Percentiles rank a stretch among this genome's conserved stretches.
Conservation (phyloP, 73 alveolate genomes). For the Tetrahymena thermophila region DNA sequence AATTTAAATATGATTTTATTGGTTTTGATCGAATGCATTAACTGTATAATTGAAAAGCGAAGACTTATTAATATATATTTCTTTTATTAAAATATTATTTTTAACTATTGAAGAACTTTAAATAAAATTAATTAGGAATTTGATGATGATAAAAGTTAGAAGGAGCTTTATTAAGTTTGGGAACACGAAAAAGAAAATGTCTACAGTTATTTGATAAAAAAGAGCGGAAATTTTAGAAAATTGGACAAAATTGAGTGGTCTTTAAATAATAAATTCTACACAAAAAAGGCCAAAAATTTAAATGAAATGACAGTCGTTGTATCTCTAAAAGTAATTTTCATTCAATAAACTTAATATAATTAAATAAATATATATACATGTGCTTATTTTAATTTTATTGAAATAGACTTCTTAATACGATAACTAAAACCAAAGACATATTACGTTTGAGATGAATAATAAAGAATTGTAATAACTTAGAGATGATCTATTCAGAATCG, state of each 20-base stretch:
- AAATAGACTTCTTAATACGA: neutral
- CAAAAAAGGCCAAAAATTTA: neutral
- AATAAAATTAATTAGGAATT: neutral
- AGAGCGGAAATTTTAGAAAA: neutral
- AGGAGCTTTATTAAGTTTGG: neutral
- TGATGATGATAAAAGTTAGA: neutral
- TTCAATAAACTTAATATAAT: neutral
- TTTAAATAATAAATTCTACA: neutral
- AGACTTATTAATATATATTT: neutral
- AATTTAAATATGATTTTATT: no score
- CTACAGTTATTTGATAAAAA: neutral
- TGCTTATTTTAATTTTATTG: neutral
- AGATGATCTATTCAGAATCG: neutral
- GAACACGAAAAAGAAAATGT: neutral
- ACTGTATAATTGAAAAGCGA: no score
- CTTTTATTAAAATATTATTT: neutral
- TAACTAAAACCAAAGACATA: neutral
- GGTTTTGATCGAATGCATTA: no score
- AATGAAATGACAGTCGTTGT: neutral
- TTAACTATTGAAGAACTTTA: no score
- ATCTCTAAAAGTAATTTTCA: neutral
- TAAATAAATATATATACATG: no score
- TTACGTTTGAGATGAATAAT: neutral
- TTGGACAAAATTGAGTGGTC: slow-evolving; percentile 1
- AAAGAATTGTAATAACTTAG: neutral